A percentile compares a stretch with the other conserved stretches of the same genome.
Conservation (phyloP, 169 alveolate species). For the Plasmodium falciparum region DNA sequence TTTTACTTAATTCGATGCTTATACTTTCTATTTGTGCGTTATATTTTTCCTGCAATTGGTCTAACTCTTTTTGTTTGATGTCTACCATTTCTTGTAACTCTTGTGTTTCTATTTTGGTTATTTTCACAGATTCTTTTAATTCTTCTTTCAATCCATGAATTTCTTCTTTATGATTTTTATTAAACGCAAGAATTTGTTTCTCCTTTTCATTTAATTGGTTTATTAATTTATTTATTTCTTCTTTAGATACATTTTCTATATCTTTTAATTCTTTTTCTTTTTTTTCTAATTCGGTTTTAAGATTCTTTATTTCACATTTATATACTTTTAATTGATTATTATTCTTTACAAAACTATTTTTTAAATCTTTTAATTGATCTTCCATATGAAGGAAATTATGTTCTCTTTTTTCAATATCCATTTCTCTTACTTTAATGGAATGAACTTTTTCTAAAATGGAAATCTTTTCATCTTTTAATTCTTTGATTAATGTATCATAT, state of each 20-base stretch:
- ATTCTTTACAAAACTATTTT: slow-evolving; percentile 34
- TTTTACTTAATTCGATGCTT: slow-evolving; percentile 33
- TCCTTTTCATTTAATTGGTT: slow-evolving; percentile 11
- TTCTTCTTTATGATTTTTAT: neutral
- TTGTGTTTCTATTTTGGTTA: neutral
- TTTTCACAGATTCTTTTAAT: neutral
- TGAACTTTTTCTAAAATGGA: slow-evolving; percentile 20
- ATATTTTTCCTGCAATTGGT: slow-evolving; percentile 10
- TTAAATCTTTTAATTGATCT: slow-evolving; percentile 37
- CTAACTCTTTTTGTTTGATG: slow-evolving; percentile 26
- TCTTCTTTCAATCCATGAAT: neutral
- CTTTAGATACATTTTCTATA: slow-evolving; percentile 19
- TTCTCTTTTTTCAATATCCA: slow-evolving; percentile 42
- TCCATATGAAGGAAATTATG: slow-evolving; percentile 39
- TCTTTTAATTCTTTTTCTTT: slow-evolving; percentile 60
- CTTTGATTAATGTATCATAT: slow-evolving; percentile 16
- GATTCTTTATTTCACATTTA: slow-evolving; percentile 36
- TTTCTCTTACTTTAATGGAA: slow-evolving; percentile 25
- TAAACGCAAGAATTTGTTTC: slow-evolving; percentile 1
- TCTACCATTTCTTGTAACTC: slow-evolving; percentile 4
- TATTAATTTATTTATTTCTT: slow-evolving; percentile 19
- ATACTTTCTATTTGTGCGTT: slow-evolving; percentile 14
- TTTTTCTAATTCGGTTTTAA: slow-evolving; percentile 29
- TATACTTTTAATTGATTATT: slow-evolving; percentile 24
- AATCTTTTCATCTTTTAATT: slow-evolving; percentile 31